phyloP scores from a whole-genome alignment of 805 yeast genomes.

The Yarrowia sp. region DNA sequence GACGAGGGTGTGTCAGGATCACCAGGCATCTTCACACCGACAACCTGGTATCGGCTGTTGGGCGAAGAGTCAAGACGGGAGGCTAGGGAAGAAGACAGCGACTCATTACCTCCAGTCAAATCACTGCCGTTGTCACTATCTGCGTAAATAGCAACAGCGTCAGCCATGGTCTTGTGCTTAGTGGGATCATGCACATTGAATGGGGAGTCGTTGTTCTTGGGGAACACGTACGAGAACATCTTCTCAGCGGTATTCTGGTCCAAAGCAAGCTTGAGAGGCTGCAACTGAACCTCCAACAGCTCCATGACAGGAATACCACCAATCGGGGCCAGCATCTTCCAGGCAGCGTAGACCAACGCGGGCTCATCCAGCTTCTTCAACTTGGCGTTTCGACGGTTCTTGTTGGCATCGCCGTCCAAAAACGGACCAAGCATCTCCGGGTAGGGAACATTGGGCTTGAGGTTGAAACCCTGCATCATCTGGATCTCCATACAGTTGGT shows the following conservation, averaged over 20 bases:
- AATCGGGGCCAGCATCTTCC: conserved; percentile 82
- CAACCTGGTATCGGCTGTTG: conserved; percentile 19
- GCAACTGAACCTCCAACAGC: conserved; percentile 54
- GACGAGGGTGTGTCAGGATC: background rate
- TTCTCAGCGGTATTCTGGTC: conserved; percentile 68
- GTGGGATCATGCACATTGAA: conserved; percentile 29
- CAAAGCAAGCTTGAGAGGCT: conserved; percentile 67
- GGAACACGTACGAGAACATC: conserved; percentile 68
- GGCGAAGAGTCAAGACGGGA: background rate
- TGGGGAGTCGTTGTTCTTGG: conserved; percentile 40
- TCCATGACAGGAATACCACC: conserved; percentile 88
- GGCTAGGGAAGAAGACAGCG: conserved; percentile 20
- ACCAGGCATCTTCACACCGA: background rate
- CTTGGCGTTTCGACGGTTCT: conserved; percentile 29
- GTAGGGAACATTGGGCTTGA: conserved; percentile 53
- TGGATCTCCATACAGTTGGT: conserved; percentile 56
- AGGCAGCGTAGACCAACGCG: conserved; percentile 47
- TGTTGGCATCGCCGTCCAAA: conserved; percentile 30
- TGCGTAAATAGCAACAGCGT: conserved; percentile 27
- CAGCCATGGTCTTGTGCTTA: conserved; percentile 28
- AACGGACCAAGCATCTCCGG: conserved; percentile 69
- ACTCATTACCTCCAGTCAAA: conserved; percentile 10
- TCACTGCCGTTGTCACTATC: conserved; percentile 24
- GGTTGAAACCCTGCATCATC: conserved; percentile 65
- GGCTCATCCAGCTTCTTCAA: conserved; percentile 29